A percentile compares a stretch with the other conserved stretches of the same genome.
Evolutionary conservation across 2,329 filamentous ascomycete species (phyloP).

Genomic region (Meredithiella fracta): DNA sequence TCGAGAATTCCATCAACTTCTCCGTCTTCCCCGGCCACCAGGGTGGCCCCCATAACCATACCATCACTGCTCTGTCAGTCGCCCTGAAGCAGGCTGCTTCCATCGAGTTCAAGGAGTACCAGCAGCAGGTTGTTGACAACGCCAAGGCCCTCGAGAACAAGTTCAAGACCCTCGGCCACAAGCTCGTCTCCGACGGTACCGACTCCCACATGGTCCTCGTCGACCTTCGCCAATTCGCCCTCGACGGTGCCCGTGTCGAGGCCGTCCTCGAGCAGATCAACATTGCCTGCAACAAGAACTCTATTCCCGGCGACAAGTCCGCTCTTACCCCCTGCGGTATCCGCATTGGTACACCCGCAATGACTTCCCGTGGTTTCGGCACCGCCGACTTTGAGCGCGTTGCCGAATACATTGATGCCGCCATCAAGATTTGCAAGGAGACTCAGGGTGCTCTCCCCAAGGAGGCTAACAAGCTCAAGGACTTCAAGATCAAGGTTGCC

Average conservation of each 20-base stretch:
- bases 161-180: slow-evolving; percentile 79
- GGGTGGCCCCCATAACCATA: slow-evolving; percentile 98
- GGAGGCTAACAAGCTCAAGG: slow-evolving; percentile 62
- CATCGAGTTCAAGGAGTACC: slow-evolving; percentile 85
- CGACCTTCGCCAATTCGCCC: slow-evolving; percentile 70
- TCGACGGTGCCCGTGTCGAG: slow-evolving; percentile 92
- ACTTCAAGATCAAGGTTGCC: slow-evolving; percentile 90
- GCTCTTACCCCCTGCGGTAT: slow-evolving; percentile 88
- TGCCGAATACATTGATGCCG: slow-evolving; percentile 70
- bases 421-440: slow-evolving; percentile 65
- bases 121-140: slow-evolving; percentile 81
- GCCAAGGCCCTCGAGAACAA: slow-evolving; percentile 78
- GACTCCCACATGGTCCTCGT: slow-evolving; percentile 96
- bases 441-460: slow-evolving; percentile 61
- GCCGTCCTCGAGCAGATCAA: slow-evolving; percentile 93
- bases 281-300: slow-evolving; percentile 99
- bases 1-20: slow-evolving; percentile 94
- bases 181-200: slow-evolving; percentile 85
- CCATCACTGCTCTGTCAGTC: slow-evolving; percentile 90
- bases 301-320: slow-evolving; percentile 92
- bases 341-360: slow-evolving; percentile 90
- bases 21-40: slow-evolving; percentile 99
- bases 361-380: slow-evolving; percentile 90
- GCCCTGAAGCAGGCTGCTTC: slow-evolving; percentile 86
- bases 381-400: slow-evolving; percentile 85